phyloP scores from a whole-genome alignment of 352 stramenopile genomes.

The Pythium pyrilobum region DNA sequence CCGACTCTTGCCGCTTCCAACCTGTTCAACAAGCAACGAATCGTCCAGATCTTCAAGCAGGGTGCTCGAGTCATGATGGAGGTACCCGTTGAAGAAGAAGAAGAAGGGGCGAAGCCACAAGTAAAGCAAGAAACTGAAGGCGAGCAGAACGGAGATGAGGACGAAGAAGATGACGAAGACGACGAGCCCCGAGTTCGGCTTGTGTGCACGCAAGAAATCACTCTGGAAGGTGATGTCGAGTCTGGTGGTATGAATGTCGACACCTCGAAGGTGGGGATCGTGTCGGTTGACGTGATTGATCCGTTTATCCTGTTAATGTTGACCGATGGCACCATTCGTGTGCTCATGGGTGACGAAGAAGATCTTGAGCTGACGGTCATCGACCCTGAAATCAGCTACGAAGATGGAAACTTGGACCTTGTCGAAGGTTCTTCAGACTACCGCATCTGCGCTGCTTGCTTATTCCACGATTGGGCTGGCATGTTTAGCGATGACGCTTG shows the following conservation, averaged over 20 bases:
- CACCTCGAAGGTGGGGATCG: conserved; percentile 60
- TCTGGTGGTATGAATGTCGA: conserved; percentile 82
- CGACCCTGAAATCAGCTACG: conserved; percentile 60
- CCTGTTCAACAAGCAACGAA: conserved; percentile 74
- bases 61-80: conserved; percentile 79
- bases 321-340: conserved; percentile 70
- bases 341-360: conserved; percentile 78
- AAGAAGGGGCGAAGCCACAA: conserved; percentile 9
- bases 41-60: conserved; percentile 86
- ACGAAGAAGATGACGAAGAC: conserved; percentile 47
- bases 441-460: conserved; percentile 57
- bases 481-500: conserved; percentile 70
- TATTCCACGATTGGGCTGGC: conserved; percentile 82
- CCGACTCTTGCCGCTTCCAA: conserved; percentile 76
- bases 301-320: conserved; percentile 80
- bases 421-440: conserved; percentile 17
- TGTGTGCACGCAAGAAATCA: conserved; percentile 81
- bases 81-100: conserved; percentile 31
- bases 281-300: conserved; percentile 80
- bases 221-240: conserved; percentile 73
- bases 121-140: conserved; percentile 24
- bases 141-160: conserved; percentile 27
- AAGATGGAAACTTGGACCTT: conserved; percentile 25
- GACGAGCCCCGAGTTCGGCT: conserved; percentile 59
- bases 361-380: conserved; percentile 81